Evolutionary conservation across 306 rosid species (phyloP), one percentile per base, ranked within the genome.

Genomic region (Inga laurina): DNA sequence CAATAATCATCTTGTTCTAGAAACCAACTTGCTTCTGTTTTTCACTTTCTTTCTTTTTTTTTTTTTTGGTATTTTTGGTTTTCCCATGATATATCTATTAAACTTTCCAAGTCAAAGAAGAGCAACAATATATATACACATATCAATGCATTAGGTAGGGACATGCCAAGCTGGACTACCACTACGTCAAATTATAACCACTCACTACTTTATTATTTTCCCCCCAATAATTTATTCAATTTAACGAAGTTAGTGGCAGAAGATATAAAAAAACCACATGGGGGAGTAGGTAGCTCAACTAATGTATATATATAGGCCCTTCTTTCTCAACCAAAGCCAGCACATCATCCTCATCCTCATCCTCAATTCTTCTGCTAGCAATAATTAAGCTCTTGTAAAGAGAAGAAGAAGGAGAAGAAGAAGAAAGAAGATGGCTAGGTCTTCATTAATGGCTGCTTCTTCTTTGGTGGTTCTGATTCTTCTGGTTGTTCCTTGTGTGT

Each of bases 391-490:
- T 39, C 10, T n/a, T 43, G 15, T n/a, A 7, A 54, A 51, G 19
- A 79, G 56, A 67, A 79, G 41, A 65, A 56, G 22, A 8, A 68
- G n/a, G 9, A 68, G 45, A 39, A 12, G 1, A 70, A 22, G 13
- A n/a, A 3, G 30, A 10, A 8, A 6, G 5, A 35, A 49, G 75
- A 91, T 91, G 94, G 86, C 85, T 22, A 88, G 72, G 85, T 61
- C 7, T 61, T 3, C 80, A 70, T 72, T 87, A 67, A 78, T 92
- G 84, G 81, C 66, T 5, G 64, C 79, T 9, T 48, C 76, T 82
- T 87, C 92, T 65, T 86, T 92, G 27, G 59, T 92, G 54, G 76
- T 90, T 80, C 49, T 92, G 5, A 12, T 91, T 2, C 19, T 91
- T 14, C 11, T 94, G 69, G 92, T 85, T 19, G 81, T 83, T 19